Evolutionary conservation across 495 filamentous ascomycete genomes (phyloP).

Genomic region (Cetradonia linearis): DNA sequence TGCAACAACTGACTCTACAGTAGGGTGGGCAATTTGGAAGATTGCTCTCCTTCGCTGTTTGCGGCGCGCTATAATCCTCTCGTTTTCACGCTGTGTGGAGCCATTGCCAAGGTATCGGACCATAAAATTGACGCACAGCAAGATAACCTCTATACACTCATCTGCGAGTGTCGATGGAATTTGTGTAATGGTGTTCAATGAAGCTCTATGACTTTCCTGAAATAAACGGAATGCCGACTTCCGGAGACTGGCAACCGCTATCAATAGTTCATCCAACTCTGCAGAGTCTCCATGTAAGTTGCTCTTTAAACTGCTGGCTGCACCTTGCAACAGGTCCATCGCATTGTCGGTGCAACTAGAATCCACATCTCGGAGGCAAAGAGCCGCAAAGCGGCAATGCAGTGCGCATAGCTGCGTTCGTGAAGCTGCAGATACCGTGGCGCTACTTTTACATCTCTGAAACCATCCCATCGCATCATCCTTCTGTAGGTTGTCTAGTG

Average conservation of each 20-base stretch:
- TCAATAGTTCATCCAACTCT: slow-evolving; percentile 62
- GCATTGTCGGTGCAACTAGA: neutral
- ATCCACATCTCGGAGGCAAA: slow-evolving; percentile 6
- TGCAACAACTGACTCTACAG: slow-evolving; percentile 47
- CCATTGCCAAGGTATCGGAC: slow-evolving; percentile 44
- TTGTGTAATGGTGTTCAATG: slow-evolving; percentile 15
- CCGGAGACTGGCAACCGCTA: slow-evolving; percentile 52
- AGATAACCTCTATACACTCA: slow-evolving; percentile 11
- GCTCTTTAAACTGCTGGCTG: slow-evolving; percentile 42
- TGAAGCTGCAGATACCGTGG: slow-evolving; percentile 18
- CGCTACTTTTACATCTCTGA: slow-evolving; percentile 28
- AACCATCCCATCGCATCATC: slow-evolving; percentile 42
- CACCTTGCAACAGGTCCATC: slow-evolving; percentile 29
- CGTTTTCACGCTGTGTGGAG: slow-evolving; percentile 31
- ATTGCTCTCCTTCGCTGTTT: slow-evolving; percentile 46
- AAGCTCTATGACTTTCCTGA: slow-evolving; percentile 19
- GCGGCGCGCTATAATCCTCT: slow-evolving; percentile 43
- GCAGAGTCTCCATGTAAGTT: slow-evolving; percentile 49
- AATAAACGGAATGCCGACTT: slow-evolving; percentile 49
- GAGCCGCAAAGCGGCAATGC: slow-evolving; percentile 12
- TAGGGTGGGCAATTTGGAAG: slow-evolving; percentile 34
- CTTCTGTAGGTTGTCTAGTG: slow-evolving; percentile 36
- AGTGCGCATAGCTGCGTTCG: slow-evolving; percentile 9
- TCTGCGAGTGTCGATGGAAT: neutral
- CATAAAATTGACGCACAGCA: slow-evolving; percentile 25